Percentiles rank a stretch among this genome's conserved stretches.
Conservation (phyloP, 306 rosid genomes). For the Canavalia ensiformis region DNA sequence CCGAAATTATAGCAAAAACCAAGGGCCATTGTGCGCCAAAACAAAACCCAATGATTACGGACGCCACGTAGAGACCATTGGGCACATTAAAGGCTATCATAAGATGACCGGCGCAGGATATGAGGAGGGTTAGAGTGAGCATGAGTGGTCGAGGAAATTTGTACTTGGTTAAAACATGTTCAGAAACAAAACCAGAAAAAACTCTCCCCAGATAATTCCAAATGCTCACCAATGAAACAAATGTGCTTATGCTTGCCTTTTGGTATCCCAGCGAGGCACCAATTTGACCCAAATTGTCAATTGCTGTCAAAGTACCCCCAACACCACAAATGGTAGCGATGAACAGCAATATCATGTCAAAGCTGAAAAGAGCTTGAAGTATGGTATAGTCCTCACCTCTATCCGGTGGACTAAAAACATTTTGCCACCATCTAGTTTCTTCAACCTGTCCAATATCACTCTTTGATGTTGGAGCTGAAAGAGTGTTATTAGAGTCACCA, state of each 20-base stretch:
- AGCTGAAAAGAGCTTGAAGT: slow-evolving; percentile 71
- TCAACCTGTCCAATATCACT: no score
- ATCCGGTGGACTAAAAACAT: slow-evolving; percentile 56
- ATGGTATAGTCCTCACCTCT: slow-evolving; percentile 73
- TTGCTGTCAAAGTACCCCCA: slow-evolving; percentile 68
- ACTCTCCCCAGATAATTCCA: slow-evolving; percentile 71
- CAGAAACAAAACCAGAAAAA: slow-evolving; percentile 62
- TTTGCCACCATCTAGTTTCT: slow-evolving; percentile 59
- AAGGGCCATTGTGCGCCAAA: slow-evolving; percentile 92
- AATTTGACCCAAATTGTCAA: slow-evolving; percentile 71
- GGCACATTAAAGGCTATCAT: slow-evolving; percentile 60
- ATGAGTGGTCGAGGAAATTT: slow-evolving; percentile 62
- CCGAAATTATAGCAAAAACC: slow-evolving; percentile 84
- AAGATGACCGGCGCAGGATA: slow-evolving; percentile 66
- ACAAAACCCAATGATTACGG: slow-evolving; percentile 72
- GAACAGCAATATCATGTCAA: slow-evolving; percentile 66
- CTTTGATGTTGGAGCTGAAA: neutral
- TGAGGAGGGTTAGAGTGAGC: slow-evolving; percentile 56
- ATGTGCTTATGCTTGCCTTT: slow-evolving; percentile 58
- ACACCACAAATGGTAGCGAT: slow-evolving; percentile 63
- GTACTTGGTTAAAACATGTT: slow-evolving; percentile 50
- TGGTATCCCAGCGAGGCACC: slow-evolving; percentile 64
- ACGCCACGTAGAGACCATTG: slow-evolving; percentile 62
- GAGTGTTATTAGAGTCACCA: neutral
- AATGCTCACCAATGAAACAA: slow-evolving; percentile 71